A percentile compares a stretch with the other conserved stretches of the same genome.
Conservation (phyloP, 1,139 yeast genomes). For the Hemisphaericaspora lyxosophila region DNA sequence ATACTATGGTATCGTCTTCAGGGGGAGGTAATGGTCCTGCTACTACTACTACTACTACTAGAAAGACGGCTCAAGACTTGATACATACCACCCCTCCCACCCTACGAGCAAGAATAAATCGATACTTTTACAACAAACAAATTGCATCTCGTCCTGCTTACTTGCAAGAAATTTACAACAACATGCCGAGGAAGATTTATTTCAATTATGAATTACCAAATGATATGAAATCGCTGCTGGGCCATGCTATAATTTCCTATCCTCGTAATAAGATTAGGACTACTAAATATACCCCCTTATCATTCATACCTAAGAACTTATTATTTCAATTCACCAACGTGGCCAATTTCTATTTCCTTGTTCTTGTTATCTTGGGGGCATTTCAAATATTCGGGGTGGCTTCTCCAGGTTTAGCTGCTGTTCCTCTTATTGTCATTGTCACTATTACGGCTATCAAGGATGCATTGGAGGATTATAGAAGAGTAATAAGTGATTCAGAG, state of each 20-base stretch:
- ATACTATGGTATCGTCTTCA: slow-evolving; percentile 4
- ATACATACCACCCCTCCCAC: slow-evolving; percentile 32
- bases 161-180: slow-evolving; percentile 34
- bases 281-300: slow-evolving; percentile 88
- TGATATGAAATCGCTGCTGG: slow-evolving; percentile 38
- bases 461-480: slow-evolving; percentile 89
- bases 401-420: slow-evolving; percentile 86
- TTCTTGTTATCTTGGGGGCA: slow-evolving; percentile 79
- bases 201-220: slow-evolving; percentile 40
- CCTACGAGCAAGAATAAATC: slow-evolving; percentile 27
- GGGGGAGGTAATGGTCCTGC: slow-evolving; percentile 4
- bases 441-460: slow-evolving; percentile 86
- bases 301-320: slow-evolving; percentile 85
- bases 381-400: slow-evolving; percentile 91
- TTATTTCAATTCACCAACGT: slow-evolving; percentile 79
- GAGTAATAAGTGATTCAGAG: slow-evolving; percentile 77
- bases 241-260: slow-evolving; percentile 56
- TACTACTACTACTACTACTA: slow-evolving; percentile 1
- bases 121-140: slow-evolving; percentile 32
- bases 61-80: slow-evolving; percentile 23
- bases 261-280: slow-evolving; percentile 93
- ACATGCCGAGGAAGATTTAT: slow-evolving; percentile 38
- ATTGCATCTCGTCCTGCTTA: slow-evolving; percentile 35
- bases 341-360: slow-evolving; percentile 85
- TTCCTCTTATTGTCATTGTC: slow-evolving; percentile 91